phyloP scores from a whole-genome alignment of 2,329 filamentous ascomycete genomes.

The Exophiala aquamarina region DNA sequence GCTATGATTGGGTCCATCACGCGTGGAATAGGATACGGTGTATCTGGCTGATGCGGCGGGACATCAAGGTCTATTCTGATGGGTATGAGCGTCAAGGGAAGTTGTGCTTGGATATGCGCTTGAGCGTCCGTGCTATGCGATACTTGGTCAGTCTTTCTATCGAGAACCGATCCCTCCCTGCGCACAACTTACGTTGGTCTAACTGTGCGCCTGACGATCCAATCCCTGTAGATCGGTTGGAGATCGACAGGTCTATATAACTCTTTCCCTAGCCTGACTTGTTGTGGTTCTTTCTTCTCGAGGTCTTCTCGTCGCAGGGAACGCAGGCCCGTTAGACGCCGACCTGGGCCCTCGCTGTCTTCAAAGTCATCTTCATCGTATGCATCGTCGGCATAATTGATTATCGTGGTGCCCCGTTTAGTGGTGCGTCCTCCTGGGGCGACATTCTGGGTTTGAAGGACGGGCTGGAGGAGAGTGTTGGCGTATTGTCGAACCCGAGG shows the following conservation, averaged over 20 bases:
- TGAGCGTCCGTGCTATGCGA: conserved; percentile 57
- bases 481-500: conserved; percentile 85
- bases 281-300: conserved; percentile 62
- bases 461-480: conserved; percentile 86
- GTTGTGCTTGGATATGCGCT: conserved; percentile 64
- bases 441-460: conserved; percentile 68
- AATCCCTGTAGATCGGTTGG: conserved; percentile 90
- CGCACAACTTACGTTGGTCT: conserved; percentile 42
- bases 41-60: conserved; percentile 60
- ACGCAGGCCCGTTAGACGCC: conserved; percentile 74
- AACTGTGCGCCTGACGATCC: conserved; percentile 74
- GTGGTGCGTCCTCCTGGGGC: conserved; percentile 78
- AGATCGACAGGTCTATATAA: conserved; percentile 74
- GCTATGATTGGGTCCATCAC: conserved; percentile 49
- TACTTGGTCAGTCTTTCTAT: background rate
- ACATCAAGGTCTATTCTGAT: conserved; percentile 97
- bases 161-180: conserved; percentile 4
- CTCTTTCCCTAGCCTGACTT: conserved; percentile 82
- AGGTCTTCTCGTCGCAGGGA: conserved; percentile 78
- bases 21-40: conserved; percentile 46
- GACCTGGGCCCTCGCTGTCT: conserved; percentile 65
- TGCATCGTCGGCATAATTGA: conserved; percentile 97
- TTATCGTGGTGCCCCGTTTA: conserved; percentile 91
- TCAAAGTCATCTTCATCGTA: conserved; percentile 72
- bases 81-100: conserved; percentile 88